Evolutionary conservation across 148 eudicot species (phyloP), one percentile per base, ranked within the genome.

Genomic region (Rhododendron mucronatum): DNA sequence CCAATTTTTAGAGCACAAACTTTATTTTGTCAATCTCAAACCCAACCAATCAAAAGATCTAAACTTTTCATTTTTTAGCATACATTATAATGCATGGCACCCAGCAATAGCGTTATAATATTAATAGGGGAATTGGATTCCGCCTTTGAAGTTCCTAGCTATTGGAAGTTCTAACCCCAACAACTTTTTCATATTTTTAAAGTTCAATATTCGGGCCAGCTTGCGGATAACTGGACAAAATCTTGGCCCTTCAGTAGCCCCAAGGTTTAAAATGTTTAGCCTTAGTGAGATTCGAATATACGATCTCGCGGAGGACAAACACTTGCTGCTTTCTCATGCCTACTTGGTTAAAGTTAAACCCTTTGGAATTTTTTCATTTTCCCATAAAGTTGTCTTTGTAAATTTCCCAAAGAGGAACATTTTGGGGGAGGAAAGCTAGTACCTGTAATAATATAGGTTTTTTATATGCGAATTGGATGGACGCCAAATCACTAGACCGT

Each of bases 81-180:
- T 15, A 8, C 14, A 21, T 16, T 35, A n/a, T 18, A 57, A 57
- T 81, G 15, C 13, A 16, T 6, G 41, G 71, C 47, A 33, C 59
- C 45, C n/a, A 35, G 37, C 37, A 3, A 51, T 81, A 30, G 13
- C 21, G 10, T 59, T 59, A 39, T 7, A 28, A 33, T 33, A 33
- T 33, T 33, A 33, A 65, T 44, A 14, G 55, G 55, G 30, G 85
- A 83, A 83, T 67, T 67, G 57, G 85, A 83, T 67, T 69, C 85
- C n/a, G 53, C 21, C 45, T 18, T 16, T 23, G 21, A 81, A 81
- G 26, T 28, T 21, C n/a, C 65, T 59, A 59, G n/a, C 65, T 59
- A 59, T 21, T 21, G 9, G 18, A 57, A 18, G 21, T 21, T 59
- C n/a, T 18, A 57, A 18, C 21, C 61, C 61, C 20, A 5, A 57